phyloP scores from a whole-genome alignment of 768 basidiomycete genomes.

The Guyanaporus albipodus region DNA sequence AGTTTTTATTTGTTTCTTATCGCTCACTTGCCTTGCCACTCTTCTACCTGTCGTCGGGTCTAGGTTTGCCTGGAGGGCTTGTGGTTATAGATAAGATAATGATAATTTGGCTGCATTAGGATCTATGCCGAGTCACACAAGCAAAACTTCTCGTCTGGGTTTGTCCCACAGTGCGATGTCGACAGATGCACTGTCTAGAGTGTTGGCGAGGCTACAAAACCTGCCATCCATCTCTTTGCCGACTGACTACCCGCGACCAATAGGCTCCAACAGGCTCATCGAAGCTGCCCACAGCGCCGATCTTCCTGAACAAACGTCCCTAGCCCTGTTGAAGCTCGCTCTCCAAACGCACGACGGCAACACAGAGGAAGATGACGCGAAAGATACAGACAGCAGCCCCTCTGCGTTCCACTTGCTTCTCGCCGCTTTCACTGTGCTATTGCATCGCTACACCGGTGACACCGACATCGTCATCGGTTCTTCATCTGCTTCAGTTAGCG shows the following conservation, averaged over 20 bases:
- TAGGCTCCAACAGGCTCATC: conserved; percentile 69
- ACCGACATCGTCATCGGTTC: conserved; percentile 90
- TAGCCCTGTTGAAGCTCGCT: conserved; percentile 79
- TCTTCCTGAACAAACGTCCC: conserved; percentile 69
- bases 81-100: no score
- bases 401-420: conserved; percentile 90
- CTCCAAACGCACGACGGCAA: conserved; percentile 60
- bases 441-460: conserved; percentile 95
- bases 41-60: no score
- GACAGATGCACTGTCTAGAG: conserved; percentile 42
- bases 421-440: conserved; percentile 84
- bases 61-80: no score
- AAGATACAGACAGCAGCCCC: conserved; percentile 41
- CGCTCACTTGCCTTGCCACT: no score
- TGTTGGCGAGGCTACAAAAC: conserved; percentile 65
- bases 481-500: conserved; percentile 68
- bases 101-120: no score
- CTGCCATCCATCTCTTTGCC: conserved; percentile 89
- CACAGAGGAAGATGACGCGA: conserved; percentile 46
- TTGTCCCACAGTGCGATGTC: conserved; percentile 22
- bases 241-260: conserved; percentile 90
- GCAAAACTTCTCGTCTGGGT: conserved; percentile 7
- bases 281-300: conserved; percentile 75
- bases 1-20: no score
- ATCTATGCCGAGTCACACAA: conserved; percentile 9